phyloP scores from a whole-genome alignment of 2,329 filamentous ascomycete species.

The Cercospora zeina region DNA sequence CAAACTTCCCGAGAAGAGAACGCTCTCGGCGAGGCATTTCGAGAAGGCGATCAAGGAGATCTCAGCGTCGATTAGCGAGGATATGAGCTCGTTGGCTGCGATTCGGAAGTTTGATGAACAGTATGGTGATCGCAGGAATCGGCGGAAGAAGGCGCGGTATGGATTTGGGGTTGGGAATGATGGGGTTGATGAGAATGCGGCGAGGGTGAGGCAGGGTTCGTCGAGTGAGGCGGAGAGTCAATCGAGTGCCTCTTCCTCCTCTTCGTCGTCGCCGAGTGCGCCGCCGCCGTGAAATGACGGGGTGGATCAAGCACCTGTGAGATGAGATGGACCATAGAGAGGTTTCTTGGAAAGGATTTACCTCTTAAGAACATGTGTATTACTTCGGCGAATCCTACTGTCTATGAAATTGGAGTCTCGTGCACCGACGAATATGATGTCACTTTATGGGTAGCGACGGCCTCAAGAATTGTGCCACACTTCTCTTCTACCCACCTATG shows the following conservation, averaged over 20 bases:
- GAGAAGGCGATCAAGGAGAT: constrained; percentile 84
- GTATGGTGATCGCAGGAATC: constrained; percentile 77
- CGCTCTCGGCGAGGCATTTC: constrained; percentile 71
- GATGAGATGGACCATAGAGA: not conserved
- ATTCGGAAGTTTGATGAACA: constrained; percentile 96
- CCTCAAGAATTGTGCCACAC: not conserved
- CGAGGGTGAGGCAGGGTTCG: constrained; percentile 33
- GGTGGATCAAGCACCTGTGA: not conserved
- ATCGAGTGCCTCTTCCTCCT: not conserved
- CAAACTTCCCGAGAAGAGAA: constrained; percentile 67
- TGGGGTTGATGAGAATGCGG: constrained; percentile 37
- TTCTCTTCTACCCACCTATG: too few relatives aligned
- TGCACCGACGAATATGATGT: too few relatives aligned
- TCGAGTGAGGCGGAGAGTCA: not conserved
- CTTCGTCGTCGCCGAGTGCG: constrained; percentile 1
- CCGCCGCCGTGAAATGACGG: constrained; percentile 17
- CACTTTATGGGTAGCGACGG: too few relatives aligned
- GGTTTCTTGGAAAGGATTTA: not conserved
- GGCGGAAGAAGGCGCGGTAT: constrained; percentile 46
- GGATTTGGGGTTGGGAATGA: constrained; percentile 37
- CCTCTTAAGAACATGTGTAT: too few relatives aligned
- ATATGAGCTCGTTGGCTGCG: constrained; percentile 81
- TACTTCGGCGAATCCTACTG: too few relatives aligned
- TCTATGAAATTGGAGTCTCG: too few relatives aligned
- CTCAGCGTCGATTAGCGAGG: constrained; percentile 86